Evolutionary conservation across 1,139 yeast species (phyloP).

Genomic region (Pichiaceae sp.): DNA sequence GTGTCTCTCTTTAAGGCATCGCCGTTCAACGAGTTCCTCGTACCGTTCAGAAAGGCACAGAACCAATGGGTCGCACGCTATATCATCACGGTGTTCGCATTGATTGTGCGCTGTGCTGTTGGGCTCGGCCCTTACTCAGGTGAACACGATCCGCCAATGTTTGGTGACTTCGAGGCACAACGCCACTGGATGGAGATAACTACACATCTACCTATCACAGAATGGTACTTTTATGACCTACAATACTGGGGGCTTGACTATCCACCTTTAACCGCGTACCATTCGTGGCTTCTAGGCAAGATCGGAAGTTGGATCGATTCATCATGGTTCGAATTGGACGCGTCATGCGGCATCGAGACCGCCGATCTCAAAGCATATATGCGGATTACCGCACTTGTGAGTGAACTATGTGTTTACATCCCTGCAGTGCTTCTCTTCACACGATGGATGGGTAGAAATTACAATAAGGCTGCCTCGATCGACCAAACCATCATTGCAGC

Average conservation of each 20-base stretch:
- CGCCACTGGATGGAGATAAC: slow-evolving; percentile 97
- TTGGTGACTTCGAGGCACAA: slow-evolving; percentile 97
- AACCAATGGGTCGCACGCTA: slow-evolving; percentile 89
- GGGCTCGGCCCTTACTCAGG: slow-evolving; percentile 91
- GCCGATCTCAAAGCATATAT: slow-evolving; percentile 66
- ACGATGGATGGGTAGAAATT: slow-evolving; percentile 54
- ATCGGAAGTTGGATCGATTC: slow-evolving; percentile 58
- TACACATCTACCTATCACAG: slow-evolving; percentile 54
- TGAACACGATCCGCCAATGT: slow-evolving; percentile 57
- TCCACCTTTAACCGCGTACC: slow-evolving; percentile 95
- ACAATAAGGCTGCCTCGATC: slow-evolving; percentile 47
- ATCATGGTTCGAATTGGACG: slow-evolving; percentile 66
- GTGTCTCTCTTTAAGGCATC: slow-evolving; percentile 29
- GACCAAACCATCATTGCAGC: slow-evolving; percentile 73
- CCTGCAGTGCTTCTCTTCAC: slow-evolving; percentile 74
- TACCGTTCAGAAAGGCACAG: slow-evolving; percentile 58
- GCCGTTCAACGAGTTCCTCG: slow-evolving; percentile 50
- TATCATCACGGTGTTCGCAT: slow-evolving; percentile 63
- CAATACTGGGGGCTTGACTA: slow-evolving; percentile 96
- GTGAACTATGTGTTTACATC: slow-evolving; percentile 66
- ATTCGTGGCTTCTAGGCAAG: slow-evolving; percentile 72
- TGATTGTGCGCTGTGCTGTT: slow-evolving; percentile 73
- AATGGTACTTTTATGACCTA: slow-evolving; percentile 88
- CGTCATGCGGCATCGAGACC: slow-evolving; percentile 70
- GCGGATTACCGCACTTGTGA: slow-evolving; percentile 70